Base-by-base conservation (phyloP, 139 green algal genomes). In the Chlamydomonas eustigma region DNA sequence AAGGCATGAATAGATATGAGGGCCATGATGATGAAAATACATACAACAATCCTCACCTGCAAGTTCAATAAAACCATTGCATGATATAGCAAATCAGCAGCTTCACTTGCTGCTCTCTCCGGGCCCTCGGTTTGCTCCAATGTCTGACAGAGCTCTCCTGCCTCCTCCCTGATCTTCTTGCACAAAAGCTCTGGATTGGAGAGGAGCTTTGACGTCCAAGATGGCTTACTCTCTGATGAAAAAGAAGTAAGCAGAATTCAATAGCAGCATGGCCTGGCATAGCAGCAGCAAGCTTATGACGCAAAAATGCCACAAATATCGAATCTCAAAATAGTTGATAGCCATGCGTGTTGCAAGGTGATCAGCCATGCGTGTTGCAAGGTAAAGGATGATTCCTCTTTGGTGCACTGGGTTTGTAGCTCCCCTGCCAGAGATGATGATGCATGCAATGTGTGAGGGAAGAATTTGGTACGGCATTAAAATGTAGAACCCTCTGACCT, bases 1-100 rank as follows among this genome's bases (percentile, higher is more conserved):
- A 22, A 68, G n/a, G n/a, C n/a, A 22, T 28, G 4, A 8, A 68
- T 4, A 31, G 32, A 28, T 33, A 68, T 68, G 6, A 22, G 22
- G 52, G 34, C 52, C 8, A 68, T 28, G 6, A 8, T 37, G 34
- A 68, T 68, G 44, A 73, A 37, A 37, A 32, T 18, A 38, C 4
- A 39, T 51, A 35, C 12, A 33, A 78, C 77, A 30, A 0, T 30
- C 0, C 32, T 33, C 36, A 93, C 91, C 88, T 96, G 88, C 28
- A 86, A 39, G 76, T 94, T 94, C 0, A 96, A 79, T 58, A 99
- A 83, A 37, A 99, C 96, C 86, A 99, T 93, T 37, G 91, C 84
- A 79, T 99, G 96, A 84, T 99, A 99, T 35, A 99, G 80, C 74
- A 99, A 85, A 85, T 99, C 96, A 2, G 96, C 96, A 77, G 91